Evolutionary conservation across 1,284 basidiomycete species (phyloP).

Genomic region (Ceratobasidium sp.): DNA sequence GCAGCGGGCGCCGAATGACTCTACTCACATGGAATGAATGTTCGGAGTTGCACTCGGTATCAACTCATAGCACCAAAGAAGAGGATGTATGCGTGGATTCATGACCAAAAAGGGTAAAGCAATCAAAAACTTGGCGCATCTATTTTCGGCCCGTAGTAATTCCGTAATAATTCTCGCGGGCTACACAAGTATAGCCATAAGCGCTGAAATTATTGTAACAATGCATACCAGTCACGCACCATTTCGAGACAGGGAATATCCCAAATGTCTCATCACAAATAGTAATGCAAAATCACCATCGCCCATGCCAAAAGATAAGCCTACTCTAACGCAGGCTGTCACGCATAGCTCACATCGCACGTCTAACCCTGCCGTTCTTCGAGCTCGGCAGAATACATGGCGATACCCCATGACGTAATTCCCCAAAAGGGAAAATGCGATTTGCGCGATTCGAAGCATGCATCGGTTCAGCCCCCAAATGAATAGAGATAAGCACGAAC

Average conservation of each 20-base stretch:
- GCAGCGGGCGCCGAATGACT: neutral
- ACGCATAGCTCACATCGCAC: conserved; percentile 6
- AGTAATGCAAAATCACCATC: too few species aligned
- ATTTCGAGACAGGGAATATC: too few species aligned
- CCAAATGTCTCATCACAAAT: too few species aligned
- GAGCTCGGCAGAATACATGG: too few species aligned
- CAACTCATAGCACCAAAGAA: conserved; percentile 11
- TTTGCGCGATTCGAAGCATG: conserved; percentile 5
- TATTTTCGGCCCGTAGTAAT: neutral
- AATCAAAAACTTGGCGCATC: neutral
- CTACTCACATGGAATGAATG: conserved; percentile 9
- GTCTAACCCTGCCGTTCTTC: neutral
- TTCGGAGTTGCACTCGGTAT: neutral
- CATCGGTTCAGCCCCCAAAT: neutral
- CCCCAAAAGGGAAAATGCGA: neutral
- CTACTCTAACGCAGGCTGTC: too few species aligned
- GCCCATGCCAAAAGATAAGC: too few species aligned
- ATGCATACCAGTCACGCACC: too few species aligned
- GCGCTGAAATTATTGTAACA: neutral
- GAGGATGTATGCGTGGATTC: neutral
- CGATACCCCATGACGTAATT: too few species aligned
- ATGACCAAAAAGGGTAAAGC: neutral
- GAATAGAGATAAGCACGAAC: conserved; percentile 23
- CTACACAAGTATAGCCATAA: neutral
- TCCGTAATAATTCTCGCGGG: neutral